A percentile compares a stretch with the other conserved stretches of the same genome.
Evolutionary conservation across 2,329 filamentous ascomycete genomes (phyloP).

Genomic region (Colletotrichum sp.): DNA sequence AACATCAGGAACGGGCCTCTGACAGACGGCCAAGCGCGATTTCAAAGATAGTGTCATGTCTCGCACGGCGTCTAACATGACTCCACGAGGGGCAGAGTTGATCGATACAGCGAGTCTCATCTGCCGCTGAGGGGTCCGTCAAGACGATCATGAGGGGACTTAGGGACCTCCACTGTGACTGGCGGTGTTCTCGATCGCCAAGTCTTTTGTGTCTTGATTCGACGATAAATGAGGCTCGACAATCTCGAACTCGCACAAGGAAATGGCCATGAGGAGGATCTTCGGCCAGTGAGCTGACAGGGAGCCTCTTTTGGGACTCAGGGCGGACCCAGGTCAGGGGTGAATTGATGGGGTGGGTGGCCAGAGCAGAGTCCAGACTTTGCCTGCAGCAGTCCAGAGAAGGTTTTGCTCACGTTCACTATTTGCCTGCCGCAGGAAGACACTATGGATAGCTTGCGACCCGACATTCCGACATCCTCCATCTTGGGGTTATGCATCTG

Average conservation of each 20-base stretch:
- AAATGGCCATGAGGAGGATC: slow-evolving; percentile 3
- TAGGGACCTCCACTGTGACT: background rate
- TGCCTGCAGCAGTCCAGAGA: background rate
- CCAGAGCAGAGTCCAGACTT: slow-evolving; percentile 10
- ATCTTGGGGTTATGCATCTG: background rate
- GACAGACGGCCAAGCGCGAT: slow-evolving; percentile 12
- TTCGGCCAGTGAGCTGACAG: slow-evolving; percentile 10
- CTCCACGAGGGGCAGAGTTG: background rate
- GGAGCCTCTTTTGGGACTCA: slow-evolving; percentile 6
- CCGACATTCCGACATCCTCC: background rate
- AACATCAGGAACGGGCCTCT: slow-evolving; percentile 12
- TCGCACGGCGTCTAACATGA: slow-evolving; percentile 4
- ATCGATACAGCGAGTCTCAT: slow-evolving; percentile 3
- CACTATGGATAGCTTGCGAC: background rate
- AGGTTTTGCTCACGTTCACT: background rate
- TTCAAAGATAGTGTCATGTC: slow-evolving; percentile 1
- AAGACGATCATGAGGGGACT: slow-evolving; percentile 8
- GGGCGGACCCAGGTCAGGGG: slow-evolving; percentile 16
- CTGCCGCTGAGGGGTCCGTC: slow-evolving; percentile 6
- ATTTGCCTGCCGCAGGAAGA: background rate
- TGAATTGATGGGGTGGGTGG: slow-evolving; percentile 5
- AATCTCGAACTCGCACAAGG: slow-evolving; percentile 2
- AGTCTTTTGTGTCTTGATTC: background rate
- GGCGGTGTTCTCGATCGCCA: background rate
- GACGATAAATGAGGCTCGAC: background rate